phyloP scores from a whole-genome alignment of 495 filamentous ascomycete species.

The Trichoderma gamsii region DNA sequence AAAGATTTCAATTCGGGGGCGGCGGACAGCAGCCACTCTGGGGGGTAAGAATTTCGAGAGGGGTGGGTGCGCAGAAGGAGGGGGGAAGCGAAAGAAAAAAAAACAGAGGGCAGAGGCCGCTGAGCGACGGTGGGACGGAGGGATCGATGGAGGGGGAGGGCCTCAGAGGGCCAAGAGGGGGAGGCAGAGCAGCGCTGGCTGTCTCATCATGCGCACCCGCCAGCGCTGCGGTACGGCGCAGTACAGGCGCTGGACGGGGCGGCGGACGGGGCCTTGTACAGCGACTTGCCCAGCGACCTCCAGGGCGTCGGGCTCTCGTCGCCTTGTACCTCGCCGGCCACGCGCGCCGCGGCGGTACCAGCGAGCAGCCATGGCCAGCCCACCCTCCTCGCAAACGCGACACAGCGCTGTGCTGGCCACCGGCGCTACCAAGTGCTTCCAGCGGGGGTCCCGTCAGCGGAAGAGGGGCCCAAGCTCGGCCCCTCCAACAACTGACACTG shows the following conservation, averaged over 20 bases:
- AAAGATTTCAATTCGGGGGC: conserved; percentile 10
- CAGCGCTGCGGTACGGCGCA: neutral
- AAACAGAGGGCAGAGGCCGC: neutral
- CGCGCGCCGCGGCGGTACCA: neutral
- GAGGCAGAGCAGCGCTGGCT: neutral
- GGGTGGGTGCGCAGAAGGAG: conserved; percentile 12
- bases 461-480: conserved; percentile 9
- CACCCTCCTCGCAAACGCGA: neutral
- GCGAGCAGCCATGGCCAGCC: neutral
- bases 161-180: neutral
- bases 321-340: neutral
- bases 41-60: conserved; percentile 12
- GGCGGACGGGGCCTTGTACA: neutral
- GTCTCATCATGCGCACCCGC: neutral
- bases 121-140: neutral
- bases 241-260: neutral
- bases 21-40: neutral
- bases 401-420: conserved; percentile 10
- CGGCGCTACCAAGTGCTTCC: conserved; percentile 1
- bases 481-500: neutral
- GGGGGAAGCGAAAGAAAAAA: conserved; percentile 5
- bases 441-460: conserved; percentile 13
- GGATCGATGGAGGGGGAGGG: conserved; percentile 7
- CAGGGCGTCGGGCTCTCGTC: too few species aligned
- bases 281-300: neutral